Base-by-base conservation (phyloP, 2,329 filamentous ascomycete species). In the Microdochium bolleyi region DNA sequence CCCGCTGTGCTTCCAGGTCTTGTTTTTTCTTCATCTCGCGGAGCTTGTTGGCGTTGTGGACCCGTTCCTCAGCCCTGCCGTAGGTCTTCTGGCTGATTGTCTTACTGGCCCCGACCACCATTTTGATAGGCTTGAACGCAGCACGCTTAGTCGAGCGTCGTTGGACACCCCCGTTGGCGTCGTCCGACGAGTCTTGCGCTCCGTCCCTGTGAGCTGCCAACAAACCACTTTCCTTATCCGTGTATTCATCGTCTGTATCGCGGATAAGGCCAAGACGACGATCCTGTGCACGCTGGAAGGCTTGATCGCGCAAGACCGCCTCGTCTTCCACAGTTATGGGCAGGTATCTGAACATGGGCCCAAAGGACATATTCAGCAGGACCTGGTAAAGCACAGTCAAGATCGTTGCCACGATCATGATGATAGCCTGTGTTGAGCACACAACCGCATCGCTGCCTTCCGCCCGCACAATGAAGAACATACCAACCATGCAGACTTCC, bases 311-410 rank as follows among this genome's bases (percentile, higher is more conserved):
- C n/a, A 89, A 74, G 1, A 94, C 89, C 2, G 94, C 94, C 64
- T 96, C 92, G 57, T 97, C 94, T 67, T 99, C 94, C 52, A 97
- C 84, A 0, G 92, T 97, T 57, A 97, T 95, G 0, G 94, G 94
- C 3, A 99, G 74, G 62, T 96, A 96, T 38, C 87, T 83, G 65
- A 95, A 85, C 10, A 99, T 77, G 2, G 94, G 92, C 0, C 82
- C 82, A 60, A 99, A 97, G 0, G 91, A 88, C 52, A 76, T 73
- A 67, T 96, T 96, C 51, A 97, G 76, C 1, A 95, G 72, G 41
- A 86, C 69, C 65, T 99, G 94, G 61, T 88, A 99, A 3, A 89
- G 61, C 1, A 80, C 69, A 0, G 94, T 99, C 13, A 92, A 72
- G 48, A 83, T 62, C 1, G 87, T 63, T 2, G 85, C 78, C 3